Percentiles rank a stretch among this genome's conserved stretches.
Evolutionary conservation across 139 green algal genomes (phyloP).

Genomic region (Picochlorum sp.): DNA sequence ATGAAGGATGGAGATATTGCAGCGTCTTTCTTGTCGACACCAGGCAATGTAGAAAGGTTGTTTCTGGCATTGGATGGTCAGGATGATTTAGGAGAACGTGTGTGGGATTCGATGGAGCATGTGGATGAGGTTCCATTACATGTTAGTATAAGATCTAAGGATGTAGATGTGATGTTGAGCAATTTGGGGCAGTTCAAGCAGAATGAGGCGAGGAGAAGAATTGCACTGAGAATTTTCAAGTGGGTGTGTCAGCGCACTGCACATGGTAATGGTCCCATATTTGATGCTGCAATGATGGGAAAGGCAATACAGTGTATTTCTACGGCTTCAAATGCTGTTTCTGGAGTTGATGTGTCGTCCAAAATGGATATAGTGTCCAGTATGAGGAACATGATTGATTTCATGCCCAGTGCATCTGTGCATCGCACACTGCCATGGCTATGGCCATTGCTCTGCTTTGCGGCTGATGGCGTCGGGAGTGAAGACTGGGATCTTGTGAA

Average conservation of each 20-base stretch:
- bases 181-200: background rate
- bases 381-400: slow-evolving; percentile 19
- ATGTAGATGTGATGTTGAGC: too few species aligned
- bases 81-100: background rate
- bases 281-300: too few species aligned
- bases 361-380: slow-evolving; percentile 9
- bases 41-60: background rate
- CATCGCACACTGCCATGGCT: slow-evolving; percentile 44
- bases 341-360: background rate
- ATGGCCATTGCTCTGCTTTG: slow-evolving; percentile 55
- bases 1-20: background rate
- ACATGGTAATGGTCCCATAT: background rate
- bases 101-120: background rate
- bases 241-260: background rate
- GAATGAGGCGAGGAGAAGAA: slow-evolving; percentile 2
- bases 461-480: slow-evolving; percentile 48
- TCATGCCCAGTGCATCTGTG: slow-evolving; percentile 3
- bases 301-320: background rate
- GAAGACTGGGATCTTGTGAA: slow-evolving; percentile 15
- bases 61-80: background rate
- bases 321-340: background rate
- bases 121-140: background rate
- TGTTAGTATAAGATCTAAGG: background rate
- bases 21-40: background rate
- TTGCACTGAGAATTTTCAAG: background rate